These are phyloP conservation scores for Kappamyces sp. DNA, from an alignment of 192 early-diverging fungal species.

Conservation along the genomic window DNA sequence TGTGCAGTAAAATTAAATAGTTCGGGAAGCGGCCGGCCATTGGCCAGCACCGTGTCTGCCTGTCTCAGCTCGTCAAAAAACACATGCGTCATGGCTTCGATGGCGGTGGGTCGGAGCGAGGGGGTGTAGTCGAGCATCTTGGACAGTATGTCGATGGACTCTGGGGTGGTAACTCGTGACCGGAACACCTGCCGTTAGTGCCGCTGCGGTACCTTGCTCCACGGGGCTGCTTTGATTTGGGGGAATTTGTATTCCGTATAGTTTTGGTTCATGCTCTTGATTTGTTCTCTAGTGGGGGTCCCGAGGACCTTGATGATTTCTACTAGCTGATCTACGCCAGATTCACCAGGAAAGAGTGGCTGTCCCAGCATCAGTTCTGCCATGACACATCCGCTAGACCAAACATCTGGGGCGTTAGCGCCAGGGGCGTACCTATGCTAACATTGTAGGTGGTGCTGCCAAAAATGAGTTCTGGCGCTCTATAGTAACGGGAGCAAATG, in stretches of 20 bases:
- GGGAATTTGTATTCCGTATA: slow-evolving; percentile 99
- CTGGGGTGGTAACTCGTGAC: slow-evolving; percentile 67
- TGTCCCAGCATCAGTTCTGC: slow-evolving; percentile 90
- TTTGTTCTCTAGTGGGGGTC: slow-evolving; percentile 92
- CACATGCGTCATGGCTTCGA: slow-evolving; percentile 86
- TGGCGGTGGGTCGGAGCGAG: slow-evolving; percentile 66
- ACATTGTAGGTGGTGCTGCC: slow-evolving; percentile 89
- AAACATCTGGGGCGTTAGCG: slow-evolving; percentile 59
- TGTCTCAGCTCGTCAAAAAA: slow-evolving; percentile 97
- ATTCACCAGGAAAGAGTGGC: slow-evolving; percentile 93
- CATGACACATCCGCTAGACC: slow-evolving; percentile 96
- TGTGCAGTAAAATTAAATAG: slow-evolving; percentile 85
- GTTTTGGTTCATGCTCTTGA: slow-evolving; percentile 95
- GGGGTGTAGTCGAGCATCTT: slow-evolving; percentile 91
- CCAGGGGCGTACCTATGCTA: slow-evolving; percentile 43
- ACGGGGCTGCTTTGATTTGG: slow-evolving; percentile 90
- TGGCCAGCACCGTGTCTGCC: slow-evolving; percentile 74
- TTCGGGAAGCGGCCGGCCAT: slow-evolving; percentile 75
- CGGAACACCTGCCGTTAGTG: slow-evolving; percentile 66
- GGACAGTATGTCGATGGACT: slow-evolving; percentile 81
- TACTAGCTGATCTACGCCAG: slow-evolving; percentile 95
- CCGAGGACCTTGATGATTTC: slow-evolving; percentile 99
- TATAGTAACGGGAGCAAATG: slow-evolving; percentile 97
- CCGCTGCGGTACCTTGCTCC: slow-evolving; percentile 57
- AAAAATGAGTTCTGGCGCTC: slow-evolving; percentile 95